Evolutionary conservation across 176 grass and related monocot species (phyloP), one percentile per base, ranked within the genome.

Genomic region (Microstegium vimineum): DNA sequence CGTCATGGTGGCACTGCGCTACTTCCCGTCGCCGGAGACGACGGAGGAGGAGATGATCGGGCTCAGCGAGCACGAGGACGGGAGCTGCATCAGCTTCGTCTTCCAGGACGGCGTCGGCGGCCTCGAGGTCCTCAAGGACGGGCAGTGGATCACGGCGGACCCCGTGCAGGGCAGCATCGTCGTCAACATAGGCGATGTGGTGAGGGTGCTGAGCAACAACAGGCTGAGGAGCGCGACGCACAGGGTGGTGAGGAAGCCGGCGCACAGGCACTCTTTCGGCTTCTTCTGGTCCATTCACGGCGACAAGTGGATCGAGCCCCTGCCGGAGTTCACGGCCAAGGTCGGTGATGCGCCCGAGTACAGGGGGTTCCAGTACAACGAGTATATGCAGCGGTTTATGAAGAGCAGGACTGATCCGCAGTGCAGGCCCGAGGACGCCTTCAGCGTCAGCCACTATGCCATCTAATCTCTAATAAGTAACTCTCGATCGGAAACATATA

Each of bases 281-380:
- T 84, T 84, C 68, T 79, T 79, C 59, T 59, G 46, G 27, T 56
- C 5, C 54, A 1, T 79, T 43, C 66, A 78, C 13, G 74, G 86
- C 10, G 60, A 88, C 20, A 78, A 61, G 42, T 88, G 81, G 81
- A n/a, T 88, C 14, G 86, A 88, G 75, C 86, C 86, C 22, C 45
- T 84, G 74, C 86, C 86, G 4, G 23, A 73, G 57, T 88, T 83
- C 35, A 42, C 81, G 33, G 60, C 3, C 16, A 25, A 79, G 31
- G 23, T 59, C 45, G 80, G 74, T 25, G 81, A 80, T 12, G 1
- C 57, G n/a, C 84, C 81, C 12, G 41, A 17, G 12, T 88, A 47
- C 86, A 78, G 59, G 20, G 74, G 74, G 11, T 84, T 88, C 81
- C 11, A 3, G 20, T 88, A 84, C 43, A 66, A 27, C 0, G 80